Conservation (phyloP, 75 land plant genomes). For the Sequoia sempervirens region DNA sequence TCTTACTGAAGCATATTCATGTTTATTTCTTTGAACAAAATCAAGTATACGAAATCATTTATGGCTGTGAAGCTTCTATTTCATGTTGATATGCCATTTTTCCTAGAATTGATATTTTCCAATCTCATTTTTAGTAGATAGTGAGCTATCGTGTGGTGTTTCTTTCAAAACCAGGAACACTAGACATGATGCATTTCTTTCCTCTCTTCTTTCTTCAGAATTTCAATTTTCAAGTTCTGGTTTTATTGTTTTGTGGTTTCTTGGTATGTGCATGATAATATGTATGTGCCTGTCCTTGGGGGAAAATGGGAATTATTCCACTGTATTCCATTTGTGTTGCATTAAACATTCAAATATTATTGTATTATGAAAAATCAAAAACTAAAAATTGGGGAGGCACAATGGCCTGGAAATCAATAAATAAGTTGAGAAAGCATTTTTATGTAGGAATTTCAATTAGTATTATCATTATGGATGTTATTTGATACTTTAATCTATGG, state of each 20-base stretch:
- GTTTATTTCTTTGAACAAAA: neutral
- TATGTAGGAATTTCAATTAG: neutral
- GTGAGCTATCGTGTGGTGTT: neutral
- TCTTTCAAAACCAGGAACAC: neutral
- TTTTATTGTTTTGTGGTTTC: neutral
- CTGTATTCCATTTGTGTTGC: neutral
- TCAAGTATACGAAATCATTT: neutral
- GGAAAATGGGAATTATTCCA: neutral
- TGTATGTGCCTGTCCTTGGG: neutral
- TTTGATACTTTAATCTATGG: neutral
- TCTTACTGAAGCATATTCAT: neutral
- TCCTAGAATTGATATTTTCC: neutral
- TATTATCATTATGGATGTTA: neutral
- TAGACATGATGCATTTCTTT: neutral
- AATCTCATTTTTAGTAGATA: neutral
- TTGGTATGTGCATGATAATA: neutral
- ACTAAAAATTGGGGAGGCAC: neutral
- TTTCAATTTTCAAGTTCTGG: neutral
- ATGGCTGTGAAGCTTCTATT: neutral
- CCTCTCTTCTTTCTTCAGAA: neutral
- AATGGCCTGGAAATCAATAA: neutral
- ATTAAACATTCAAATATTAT: neutral
- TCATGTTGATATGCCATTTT: neutral
- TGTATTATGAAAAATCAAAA: neutral
- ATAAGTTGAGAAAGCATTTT: neutral